Base-by-base conservation (phyloP, 2,329 filamentous ascomycete genomes). In the Scleromitrula shiraiana region DNA sequence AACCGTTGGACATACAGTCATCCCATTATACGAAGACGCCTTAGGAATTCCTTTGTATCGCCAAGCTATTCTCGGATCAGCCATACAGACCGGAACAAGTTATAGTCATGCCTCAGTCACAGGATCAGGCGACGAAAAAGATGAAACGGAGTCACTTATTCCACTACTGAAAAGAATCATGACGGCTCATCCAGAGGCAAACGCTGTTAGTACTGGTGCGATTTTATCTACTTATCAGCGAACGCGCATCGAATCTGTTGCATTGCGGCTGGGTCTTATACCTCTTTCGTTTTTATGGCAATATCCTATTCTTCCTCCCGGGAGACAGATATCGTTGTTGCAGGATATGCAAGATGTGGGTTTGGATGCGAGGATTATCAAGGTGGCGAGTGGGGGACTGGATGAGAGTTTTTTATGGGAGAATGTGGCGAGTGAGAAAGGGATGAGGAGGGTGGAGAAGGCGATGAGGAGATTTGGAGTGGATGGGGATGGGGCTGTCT, bases 171-270 rank as follows among this genome's bases (percentile, higher is more conserved):
- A 65, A 15, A 74, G 72, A 41, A 76, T 95, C 50, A 77, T 82
- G 62, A 62, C 67, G 8, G 73, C 70, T 2, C 86, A 95, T 63
- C 91, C 91, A 0, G 77, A 84, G 49, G 85, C 86, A 43, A 90
- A 94, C 63, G 93, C 91, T 26, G 71, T 98, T 41, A 90, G 83
- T 57, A 88, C 90, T 0, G 93, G 93, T 46, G 93, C 93, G 17
- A 95, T 98, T 52, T 70, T 97, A 30, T 95, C 88, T 8, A 95
- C 89, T 3, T 98, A 98, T 67, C 93, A 98, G 68, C 83, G 93
- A 49, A 97, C 91, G 1, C 77, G 93, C n/a, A 85, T 98, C 41
- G 93, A 98, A 69, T 91, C 87, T 50, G 83, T 97, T 9, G 90
- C 90, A 9, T 63, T 82, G n/a, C 77, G 93, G 14, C 73, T 97